phyloP scores from a whole-genome alignment of 805 yeast genomes.

The Kuraishia capsulata region DNA sequence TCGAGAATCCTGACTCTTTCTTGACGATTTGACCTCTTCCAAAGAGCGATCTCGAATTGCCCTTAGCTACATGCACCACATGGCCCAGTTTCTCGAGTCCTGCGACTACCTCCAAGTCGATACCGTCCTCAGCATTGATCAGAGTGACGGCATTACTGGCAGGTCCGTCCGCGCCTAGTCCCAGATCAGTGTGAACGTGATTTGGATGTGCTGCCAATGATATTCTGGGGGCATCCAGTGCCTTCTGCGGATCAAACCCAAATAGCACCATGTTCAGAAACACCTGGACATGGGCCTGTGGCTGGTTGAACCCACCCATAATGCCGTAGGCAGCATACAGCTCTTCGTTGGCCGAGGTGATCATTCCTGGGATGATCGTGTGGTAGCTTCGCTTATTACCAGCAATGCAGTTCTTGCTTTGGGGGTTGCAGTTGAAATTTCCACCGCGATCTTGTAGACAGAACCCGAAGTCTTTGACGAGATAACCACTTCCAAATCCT shows the following conservation, averaged over 20 bases:
- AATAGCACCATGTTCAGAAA: constrained; percentile 55
- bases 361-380: constrained; percentile 77
- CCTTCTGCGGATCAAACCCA: constrained; percentile 61
- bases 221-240: constrained; percentile 68
- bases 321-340: constrained; percentile 71
- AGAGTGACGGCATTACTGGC: constrained; percentile 48
- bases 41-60: constrained; percentile 32
- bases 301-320: constrained; percentile 86
- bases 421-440: constrained; percentile 55
- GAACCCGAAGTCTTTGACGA: constrained; percentile 60
- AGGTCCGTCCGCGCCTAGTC: constrained; percentile 59
- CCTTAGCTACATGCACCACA: constrained; percentile 31
- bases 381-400: constrained; percentile 74
- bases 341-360: constrained; percentile 38
- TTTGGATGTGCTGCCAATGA: constrained; percentile 48
- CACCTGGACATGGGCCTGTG: constrained; percentile 78
- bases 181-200: constrained; percentile 32
- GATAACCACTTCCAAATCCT: constrained; percentile 61
- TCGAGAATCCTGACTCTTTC: constrained; percentile 26
- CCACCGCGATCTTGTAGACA: constrained; percentile 70
- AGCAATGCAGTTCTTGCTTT: constrained; percentile 49
- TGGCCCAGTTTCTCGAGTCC: constrained; percentile 50
- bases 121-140: constrained; percentile 60
- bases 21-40: constrained; percentile 73
- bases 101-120: constrained; percentile 34